Percentiles rank a stretch among this genome's conserved stretches.
These are phyloP conservation scores for Fusarium tuaranense DNA, from an alignment of 2,329 filamentous ascomycete genomes.

Conservation along the genomic window DNA sequence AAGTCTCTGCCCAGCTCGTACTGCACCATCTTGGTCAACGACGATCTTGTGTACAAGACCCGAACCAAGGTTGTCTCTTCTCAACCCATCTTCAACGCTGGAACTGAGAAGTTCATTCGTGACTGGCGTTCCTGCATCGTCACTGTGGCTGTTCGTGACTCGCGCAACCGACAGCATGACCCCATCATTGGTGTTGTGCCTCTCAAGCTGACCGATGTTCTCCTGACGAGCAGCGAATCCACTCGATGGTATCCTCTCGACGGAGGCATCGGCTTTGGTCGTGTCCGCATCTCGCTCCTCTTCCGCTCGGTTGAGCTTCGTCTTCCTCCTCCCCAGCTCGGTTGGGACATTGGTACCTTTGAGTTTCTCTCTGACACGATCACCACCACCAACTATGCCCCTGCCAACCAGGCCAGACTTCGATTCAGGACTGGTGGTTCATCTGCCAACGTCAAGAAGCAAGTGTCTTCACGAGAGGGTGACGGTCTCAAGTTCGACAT, in stretches of 20 bases:
- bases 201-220: constrained; percentile 86
- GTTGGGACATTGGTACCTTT: constrained; percentile 96
- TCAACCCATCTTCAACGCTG: constrained; percentile 97
- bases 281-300: constrained; percentile 86
- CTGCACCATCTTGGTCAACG: constrained; percentile 91
- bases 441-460: constrained; percentile 74
- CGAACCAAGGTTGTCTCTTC: constrained; percentile 92
- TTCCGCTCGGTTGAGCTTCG: constrained; percentile 91
- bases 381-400: constrained; percentile 70
- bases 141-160: constrained; percentile 89
- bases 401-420: constrained; percentile 78
- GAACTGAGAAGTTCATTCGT: constrained; percentile 90
- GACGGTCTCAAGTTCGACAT: constrained; percentile 64
- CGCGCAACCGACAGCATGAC: constrained; percentile 90
- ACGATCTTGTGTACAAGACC: constrained; percentile 93
- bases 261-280: constrained; percentile 91
- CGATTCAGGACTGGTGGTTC: constrained; percentile 87
- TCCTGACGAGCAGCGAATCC: constrained; percentile 86
- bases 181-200: constrained; percentile 94
- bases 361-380: constrained; percentile 83
- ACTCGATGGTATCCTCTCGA: constrained; percentile 97
- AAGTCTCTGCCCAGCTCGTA: constrained; percentile 88
- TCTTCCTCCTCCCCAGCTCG: constrained; percentile 85
- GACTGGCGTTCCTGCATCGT: constrained; percentile 92
- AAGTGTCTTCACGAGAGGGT: constrained; percentile 71